Base-by-base conservation (phyloP, 768 basidiomycete genomes). In the Aureoboletus auriporus region DNA sequence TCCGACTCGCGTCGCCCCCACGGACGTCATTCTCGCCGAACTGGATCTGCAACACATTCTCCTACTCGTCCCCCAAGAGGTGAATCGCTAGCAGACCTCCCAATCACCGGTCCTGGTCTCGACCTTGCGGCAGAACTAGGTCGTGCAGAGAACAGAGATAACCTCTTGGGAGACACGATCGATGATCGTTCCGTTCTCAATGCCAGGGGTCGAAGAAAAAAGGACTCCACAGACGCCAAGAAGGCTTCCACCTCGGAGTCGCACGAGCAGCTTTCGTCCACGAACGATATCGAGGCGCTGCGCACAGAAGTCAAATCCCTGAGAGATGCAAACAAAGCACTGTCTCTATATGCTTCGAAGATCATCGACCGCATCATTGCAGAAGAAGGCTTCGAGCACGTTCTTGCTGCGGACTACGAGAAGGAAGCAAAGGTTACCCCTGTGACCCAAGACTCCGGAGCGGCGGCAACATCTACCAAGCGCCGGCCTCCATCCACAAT, bases 281-380 rank as follows among this genome's bases (percentile, higher is more conserved):
- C 69, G 41, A 82, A 71, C 46, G 87, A 91, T 56, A 66, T 89
- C 54, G 84, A 89, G 37, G 77, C 83, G n/a, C 69, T 98, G 45
- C 78, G 86, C 31, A 78, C 72, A 10, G 95, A 98, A 67, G 85
- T 96, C 64, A 95, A 95, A 67, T 84, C 83, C 28, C 80, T 98
- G 67, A 89, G 87, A 65, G 94, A 96, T 64, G 92, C 92, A 38
- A 97, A 96, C 74, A 95, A 95, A 66, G 94, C 94, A 1, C 73
- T 98, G 11, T 92, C 92, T 14, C 70, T 97, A 35, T 98, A 98
- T 62, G 93, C 94, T 5, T 93, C 91, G 39, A 98, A 97, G 76
- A 98, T 98, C 56, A 89, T 98, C 60, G 95, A 98, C 72, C 83
- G 94, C 39, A 96, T 98, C 63, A 95, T 97, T 58, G 80, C 88